Conservation (phyloP, 2,329 filamentous ascomycete genomes). For the Penicillium rolfsii region DNA sequence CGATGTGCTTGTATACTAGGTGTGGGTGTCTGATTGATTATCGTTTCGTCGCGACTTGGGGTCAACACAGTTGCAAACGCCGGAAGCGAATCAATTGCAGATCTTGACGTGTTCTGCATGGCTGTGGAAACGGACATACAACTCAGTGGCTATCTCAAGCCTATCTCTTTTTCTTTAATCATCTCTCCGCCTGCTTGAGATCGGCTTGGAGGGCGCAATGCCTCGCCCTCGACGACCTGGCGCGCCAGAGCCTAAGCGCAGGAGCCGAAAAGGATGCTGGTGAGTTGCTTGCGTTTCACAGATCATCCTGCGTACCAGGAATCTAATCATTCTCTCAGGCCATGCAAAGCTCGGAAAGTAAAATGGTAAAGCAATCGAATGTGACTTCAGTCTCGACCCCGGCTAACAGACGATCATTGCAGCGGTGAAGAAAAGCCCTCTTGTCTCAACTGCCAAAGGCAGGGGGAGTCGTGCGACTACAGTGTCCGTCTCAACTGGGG, state of each 20-base stretch:
- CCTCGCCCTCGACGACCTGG: conserved; percentile 68
- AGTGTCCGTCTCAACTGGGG: conserved; percentile 82
- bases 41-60: conserved; percentile 42
- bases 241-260: conserved; percentile 66
- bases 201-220: conserved; percentile 47
- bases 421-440: conserved; percentile 73
- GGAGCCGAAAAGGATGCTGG: conserved; percentile 72
- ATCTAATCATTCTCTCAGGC: conserved; percentile 54
- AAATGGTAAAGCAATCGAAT: conserved; percentile 62
- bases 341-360: conserved; percentile 76
- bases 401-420: conserved; percentile 4
- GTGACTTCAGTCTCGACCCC: too few species aligned
- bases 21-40: conserved; percentile 42
- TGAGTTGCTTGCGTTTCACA: conserved; percentile 40
- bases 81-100: conserved; percentile 28
- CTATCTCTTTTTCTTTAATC: conserved; percentile 22
- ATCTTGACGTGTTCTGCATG: conserved; percentile 3
- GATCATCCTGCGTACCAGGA: neutral
- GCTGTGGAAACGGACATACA: neutral
- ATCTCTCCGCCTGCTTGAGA: neutral
- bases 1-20: conserved; percentile 41
- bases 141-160: conserved; percentile 23
- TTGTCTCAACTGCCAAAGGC: conserved; percentile 73
- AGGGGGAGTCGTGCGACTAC: conserved; percentile 76
- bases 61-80: conserved; percentile 33